Evolutionary conservation across 2,329 filamentous ascomycete genomes (phyloP), one percentile per base, ranked within the genome.

Genomic region (Monilinia fructigena): DNA sequence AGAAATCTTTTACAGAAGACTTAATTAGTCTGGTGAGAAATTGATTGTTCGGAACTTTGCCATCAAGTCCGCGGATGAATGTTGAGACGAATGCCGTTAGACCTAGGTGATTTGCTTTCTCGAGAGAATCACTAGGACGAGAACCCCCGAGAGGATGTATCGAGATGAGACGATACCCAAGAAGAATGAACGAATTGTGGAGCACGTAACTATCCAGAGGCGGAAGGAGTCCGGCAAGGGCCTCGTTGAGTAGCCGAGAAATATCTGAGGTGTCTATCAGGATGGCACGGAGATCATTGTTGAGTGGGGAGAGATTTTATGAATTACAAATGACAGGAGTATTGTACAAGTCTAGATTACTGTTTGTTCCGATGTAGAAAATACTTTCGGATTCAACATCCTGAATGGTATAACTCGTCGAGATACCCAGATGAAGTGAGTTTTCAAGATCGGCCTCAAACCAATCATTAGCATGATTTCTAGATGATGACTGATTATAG

Each of bases 121-220:
- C 72, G 55, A 67, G 16, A 28, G 10, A 3, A 23, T 47, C 40
- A 23, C 40, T 31, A 59, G 63, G 40, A 18, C 60, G 56, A 18
- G 38, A 40, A n/a, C 42, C n/a, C 23, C 26, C 28, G 7, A 71
- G 14, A n/a, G 71, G 59, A 11, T 67, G 69, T 12, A 73, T 62
- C 20, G 69, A 58, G 28, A 76, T 4, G 28, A 77, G 68, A 26
- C 70, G 72, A 62, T 76, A 75, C 6, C 71, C 72, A 10, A 74
- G 61, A 28, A 71, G 62, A 23, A 74, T 66, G 40, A 76, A 55
- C 10, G 71, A 65, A 53, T 70, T 70, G 50, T 77, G 73, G 40
- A 75, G 75, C n/a, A 68, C 63, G 31, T 68, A 53, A 35, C 70
- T 67, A 50, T 69, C 42, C 16, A 77, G 61, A 50, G 69, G 59